phyloP scores from a whole-genome alignment of 306 rosid genomes.

The Inga leiocalycina region DNA sequence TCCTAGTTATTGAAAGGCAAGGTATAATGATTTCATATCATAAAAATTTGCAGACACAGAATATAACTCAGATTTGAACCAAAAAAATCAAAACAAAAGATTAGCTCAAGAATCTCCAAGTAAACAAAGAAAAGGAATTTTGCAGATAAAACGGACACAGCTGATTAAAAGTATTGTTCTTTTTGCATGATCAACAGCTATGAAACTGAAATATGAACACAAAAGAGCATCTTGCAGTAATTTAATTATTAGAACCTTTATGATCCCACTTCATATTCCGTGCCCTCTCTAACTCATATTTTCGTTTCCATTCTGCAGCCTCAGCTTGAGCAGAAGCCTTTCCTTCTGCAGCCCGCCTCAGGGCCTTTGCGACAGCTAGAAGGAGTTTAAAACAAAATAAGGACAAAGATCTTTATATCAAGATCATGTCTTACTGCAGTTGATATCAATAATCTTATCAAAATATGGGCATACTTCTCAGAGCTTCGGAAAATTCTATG shows the following conservation, averaged over 20 bases:
- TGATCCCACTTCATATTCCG: conserved; percentile 63
- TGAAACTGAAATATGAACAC: background rate
- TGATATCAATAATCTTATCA: conserved; percentile 44
- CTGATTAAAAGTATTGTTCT: background rate
- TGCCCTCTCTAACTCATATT: conserved; percentile 81
- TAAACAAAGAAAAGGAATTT: conserved; percentile 9
- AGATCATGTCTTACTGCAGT: conserved; percentile 33
- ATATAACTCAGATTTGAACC: background rate
- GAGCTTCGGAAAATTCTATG: conserved; percentile 88
- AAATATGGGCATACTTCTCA: conserved; percentile 76
- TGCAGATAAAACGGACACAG: conserved; percentile 24
- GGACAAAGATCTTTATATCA: conserved; percentile 39
- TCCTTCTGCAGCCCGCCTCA: conserved; percentile 87
- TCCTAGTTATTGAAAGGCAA: background rate
- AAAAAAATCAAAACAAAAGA: conserved; percentile 16
- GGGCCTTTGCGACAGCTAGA: conserved; percentile 93
- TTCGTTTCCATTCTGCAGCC: conserved; percentile 98
- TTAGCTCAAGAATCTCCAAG: background rate
- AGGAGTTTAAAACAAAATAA: conserved; percentile 47
- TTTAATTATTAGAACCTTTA: conserved; percentile 56
- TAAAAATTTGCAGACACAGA: background rate
- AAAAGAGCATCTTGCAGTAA: conserved; percentile 24
- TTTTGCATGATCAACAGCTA: conserved; percentile 7
- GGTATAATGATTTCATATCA: background rate
- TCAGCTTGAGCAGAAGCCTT: conserved; percentile 97